Evolutionary conservation across 768 basidiomycete species (phyloP).

Genomic region (Pilatotrama ljubarskyi): DNA sequence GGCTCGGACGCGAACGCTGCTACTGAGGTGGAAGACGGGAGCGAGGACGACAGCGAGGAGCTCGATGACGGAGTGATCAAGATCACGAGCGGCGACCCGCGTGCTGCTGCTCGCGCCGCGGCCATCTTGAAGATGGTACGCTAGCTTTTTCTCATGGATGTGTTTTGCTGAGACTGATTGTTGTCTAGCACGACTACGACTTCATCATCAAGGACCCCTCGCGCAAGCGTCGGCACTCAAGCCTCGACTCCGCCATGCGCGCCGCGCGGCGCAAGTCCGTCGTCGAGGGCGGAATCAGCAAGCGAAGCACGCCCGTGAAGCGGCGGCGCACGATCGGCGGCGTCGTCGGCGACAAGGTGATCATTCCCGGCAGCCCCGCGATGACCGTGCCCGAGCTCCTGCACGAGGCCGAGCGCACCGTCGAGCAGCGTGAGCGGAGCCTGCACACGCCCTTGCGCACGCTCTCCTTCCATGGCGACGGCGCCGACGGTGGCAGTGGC

Average conservation of each 20-base stretch:
- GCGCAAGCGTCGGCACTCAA: conserved; percentile 20
- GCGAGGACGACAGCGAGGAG: conserved; percentile 34
- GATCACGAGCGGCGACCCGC: conserved; percentile 82
- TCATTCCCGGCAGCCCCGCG: conserved; percentile 53
- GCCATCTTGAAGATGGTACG: conserved; percentile 89
- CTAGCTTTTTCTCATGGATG: not conserved
- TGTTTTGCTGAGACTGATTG: no score
- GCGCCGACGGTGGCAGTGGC: not conserved
- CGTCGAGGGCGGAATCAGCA: conserved; percentile 33
- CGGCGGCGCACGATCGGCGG: conserved; percentile 38
- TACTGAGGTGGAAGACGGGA: conserved; percentile 26
- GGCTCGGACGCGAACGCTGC: conserved; percentile 1
- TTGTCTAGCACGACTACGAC: conserved; percentile 86
- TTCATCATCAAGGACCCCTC: conserved; percentile 57
- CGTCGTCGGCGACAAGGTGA: conserved; percentile 49
- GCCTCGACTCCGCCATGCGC: conserved; percentile 22
- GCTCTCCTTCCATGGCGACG: not conserved
- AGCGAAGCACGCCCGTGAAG: conserved; percentile 19
- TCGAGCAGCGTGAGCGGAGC: conserved; percentile 21
- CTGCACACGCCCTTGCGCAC: conserved; percentile 18
- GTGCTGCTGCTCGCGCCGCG: conserved; percentile 88
- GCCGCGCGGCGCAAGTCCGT: conserved; percentile 38
- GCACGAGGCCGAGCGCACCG: conserved; percentile 55
- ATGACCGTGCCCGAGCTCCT: conserved; percentile 59
- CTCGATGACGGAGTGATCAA: conserved; percentile 68